Base-by-base conservation (phyloP, 2,329 filamentous ascomycete species). In the Cladosporium sp. region DNA sequence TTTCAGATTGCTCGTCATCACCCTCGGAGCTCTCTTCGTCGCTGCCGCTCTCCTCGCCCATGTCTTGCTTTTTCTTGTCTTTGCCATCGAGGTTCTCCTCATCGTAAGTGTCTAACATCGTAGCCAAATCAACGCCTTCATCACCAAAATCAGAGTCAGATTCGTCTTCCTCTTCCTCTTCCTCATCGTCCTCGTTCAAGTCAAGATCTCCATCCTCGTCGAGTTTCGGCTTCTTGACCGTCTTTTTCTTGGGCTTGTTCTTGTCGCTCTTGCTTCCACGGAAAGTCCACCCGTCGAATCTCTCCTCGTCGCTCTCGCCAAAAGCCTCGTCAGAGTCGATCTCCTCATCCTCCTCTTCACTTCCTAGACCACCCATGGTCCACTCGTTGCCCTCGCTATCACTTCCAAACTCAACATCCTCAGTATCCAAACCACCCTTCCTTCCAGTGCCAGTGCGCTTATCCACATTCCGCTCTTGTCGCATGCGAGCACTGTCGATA, bases 311-410 rank as follows among this genome's bases (percentile, higher is more conserved):
- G 60, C 88, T 93, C 57, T 88, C 84, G 3, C 89, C 88, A 74
- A 95, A 89, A 2, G 92, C 91, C 61, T 94, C 88, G 64, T 87
- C 84, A 57, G 80, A 85, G 63, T 87, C 83, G 50, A 88, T 72
- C 54, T 85, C 82, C 49, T 79, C 82, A 59, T 87, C 84, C 54
- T 85, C 78, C 47, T 85, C 82, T 38, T 78, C 80, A 42, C 78
- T 79, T 18, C 84, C 81, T 38, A 66, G 40, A 41, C 82, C 73
- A 20, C 91, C 90, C 43, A 95, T 75, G 43, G 78, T 84, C 89
- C 89, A 95, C 62, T 87, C 83, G 60, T 94, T 87, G 18, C 89
- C 90, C 53, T 91, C 87, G 53, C 85, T 88, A 63, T 95, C 91
- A 58, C 85, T 91, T 8, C 87, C 88, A 55, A 84, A 82, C 51